Evolutionary conservation across 768 basidiomycete species (phyloP).

Genomic region (Termitomyces sp.): DNA sequence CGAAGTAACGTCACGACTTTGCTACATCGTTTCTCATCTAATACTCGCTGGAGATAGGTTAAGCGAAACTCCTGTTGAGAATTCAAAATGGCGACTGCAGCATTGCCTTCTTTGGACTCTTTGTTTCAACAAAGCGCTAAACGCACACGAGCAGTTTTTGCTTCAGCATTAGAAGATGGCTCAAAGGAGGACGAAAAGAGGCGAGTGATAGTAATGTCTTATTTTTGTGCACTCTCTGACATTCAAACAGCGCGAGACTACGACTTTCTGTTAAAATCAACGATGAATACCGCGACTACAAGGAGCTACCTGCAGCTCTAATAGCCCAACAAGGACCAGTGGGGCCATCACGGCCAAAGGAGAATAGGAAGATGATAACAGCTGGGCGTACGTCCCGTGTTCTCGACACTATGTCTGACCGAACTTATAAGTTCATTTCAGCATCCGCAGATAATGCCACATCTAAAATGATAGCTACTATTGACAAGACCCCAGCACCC

Average conservation of each 20-base stretch:
- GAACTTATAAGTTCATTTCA: conserved; percentile 11
- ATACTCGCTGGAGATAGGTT: not conserved
- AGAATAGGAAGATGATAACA: conserved; percentile 65
- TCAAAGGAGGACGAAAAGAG: conserved; percentile 70
- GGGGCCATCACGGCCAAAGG: conserved; percentile 74
- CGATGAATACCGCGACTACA: conserved; percentile 87
- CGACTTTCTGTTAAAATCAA: conserved; percentile 82
- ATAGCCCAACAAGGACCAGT: conserved; percentile 79
- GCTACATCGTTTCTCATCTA: not conserved
- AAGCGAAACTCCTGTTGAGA: not conserved
- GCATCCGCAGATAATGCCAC: conserved; percentile 47
- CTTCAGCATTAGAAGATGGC: conserved; percentile 58
- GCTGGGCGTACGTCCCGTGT: conserved; percentile 55
- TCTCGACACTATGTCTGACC: not conserved
- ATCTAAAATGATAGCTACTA: conserved; percentile 68
- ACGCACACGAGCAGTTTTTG: conserved; percentile 71
- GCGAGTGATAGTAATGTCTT: conserved; percentile 32
- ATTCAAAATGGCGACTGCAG: conserved; percentile 39
- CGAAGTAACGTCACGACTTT: not conserved
- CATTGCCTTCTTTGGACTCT: conserved; percentile 66
- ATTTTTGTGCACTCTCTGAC: not conserved
- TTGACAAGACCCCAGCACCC: conserved; percentile 69
- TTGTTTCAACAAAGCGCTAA: conserved; percentile 65
- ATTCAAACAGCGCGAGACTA: conserved; percentile 54
- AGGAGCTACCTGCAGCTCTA: conserved; percentile 78